These are phyloP conservation scores for Tulasnella sp. DNA, from an alignment of 768 basidiomycete genomes.

Conservation along the genomic window DNA sequence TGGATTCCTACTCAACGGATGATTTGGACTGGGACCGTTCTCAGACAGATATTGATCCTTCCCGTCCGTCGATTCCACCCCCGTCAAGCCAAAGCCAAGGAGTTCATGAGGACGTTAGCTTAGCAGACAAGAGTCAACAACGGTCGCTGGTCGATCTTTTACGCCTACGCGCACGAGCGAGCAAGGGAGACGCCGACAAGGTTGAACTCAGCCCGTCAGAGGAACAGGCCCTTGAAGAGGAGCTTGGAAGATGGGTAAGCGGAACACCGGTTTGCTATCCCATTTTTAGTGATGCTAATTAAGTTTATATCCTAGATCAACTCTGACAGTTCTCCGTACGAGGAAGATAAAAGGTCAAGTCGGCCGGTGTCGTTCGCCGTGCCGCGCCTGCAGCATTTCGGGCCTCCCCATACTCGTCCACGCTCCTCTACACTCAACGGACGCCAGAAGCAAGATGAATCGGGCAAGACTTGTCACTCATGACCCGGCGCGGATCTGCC, in stretches of 20 bases:
- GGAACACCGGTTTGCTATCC: not conserved
- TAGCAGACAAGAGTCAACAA: not conserved
- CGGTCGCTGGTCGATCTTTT: slow-evolving; percentile 12
- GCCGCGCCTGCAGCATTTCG: not conserved
- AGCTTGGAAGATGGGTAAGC: slow-evolving; percentile 22
- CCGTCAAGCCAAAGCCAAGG: not conserved
- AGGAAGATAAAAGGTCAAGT: not conserved
- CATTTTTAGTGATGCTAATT: no score
- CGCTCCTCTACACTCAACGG: not conserved
- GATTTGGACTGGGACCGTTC: slow-evolving; percentile 7
- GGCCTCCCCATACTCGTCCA: not conserved
- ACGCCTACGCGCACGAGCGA: not conserved
- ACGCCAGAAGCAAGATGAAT: not conserved
- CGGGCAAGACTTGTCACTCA: not conserved
- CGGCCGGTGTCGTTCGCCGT: not conserved
- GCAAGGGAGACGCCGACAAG: not conserved
- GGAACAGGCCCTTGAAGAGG: slow-evolving; percentile 22
- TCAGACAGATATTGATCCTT: not conserved
- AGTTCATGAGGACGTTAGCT: not conserved
- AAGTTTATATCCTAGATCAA: not conserved
- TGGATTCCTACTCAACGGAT: not conserved
- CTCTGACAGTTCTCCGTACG: slow-evolving; percentile 20
- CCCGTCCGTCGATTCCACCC: not conserved
- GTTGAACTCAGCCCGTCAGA: not conserved
- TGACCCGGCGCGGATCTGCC: not conserved